phyloP scores from a whole-genome alignment of 176 grass and related monocot genomes.

The Aegilops longissima region DNA sequence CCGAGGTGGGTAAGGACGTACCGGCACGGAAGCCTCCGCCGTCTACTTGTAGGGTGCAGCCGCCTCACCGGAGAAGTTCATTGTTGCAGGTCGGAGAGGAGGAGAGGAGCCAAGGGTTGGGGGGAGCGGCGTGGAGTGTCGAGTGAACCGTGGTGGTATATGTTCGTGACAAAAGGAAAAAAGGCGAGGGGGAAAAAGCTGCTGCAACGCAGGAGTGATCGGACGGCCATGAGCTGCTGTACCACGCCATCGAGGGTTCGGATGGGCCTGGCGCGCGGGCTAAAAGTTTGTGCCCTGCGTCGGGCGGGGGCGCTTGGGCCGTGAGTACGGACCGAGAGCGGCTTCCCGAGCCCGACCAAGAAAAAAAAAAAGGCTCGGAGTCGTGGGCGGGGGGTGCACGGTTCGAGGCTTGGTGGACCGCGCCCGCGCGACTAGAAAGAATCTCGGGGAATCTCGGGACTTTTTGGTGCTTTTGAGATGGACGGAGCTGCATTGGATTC shows the following conservation, averaged over 20 bases:
- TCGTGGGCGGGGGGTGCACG: background rate
- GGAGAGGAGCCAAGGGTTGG: background rate
- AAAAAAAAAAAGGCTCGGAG: constrained; percentile 2
- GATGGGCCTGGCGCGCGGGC: background rate
- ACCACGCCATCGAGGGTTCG: background rate
- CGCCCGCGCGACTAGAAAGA: background rate
- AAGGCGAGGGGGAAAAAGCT: background rate
- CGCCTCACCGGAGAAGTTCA: constrained; percentile 23
- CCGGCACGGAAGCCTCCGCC: background rate
- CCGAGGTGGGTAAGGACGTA: background rate
- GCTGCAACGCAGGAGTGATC: constrained; percentile 24
- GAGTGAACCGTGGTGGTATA: background rate
- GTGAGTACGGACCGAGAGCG: constrained; percentile 23
- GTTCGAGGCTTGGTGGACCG: constrained; percentile 37
- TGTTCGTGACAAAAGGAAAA: background rate
- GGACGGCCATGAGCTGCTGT: background rate
- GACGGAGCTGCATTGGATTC: constrained; percentile 2
- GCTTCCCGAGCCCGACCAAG: no score
- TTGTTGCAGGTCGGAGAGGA: background rate
- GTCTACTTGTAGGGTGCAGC: constrained; percentile 12
- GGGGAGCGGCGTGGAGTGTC: background rate
- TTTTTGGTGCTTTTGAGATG: constrained; percentile 43
- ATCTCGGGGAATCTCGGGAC: background rate
- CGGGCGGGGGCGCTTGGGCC: constrained; percentile 5
- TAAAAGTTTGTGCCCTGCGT: constrained; percentile 6